These are phyloP conservation scores for Talaromyces pinophilus DNA, from an alignment of 2,329 filamentous ascomycete species.

Conservation along the genomic window DNA sequence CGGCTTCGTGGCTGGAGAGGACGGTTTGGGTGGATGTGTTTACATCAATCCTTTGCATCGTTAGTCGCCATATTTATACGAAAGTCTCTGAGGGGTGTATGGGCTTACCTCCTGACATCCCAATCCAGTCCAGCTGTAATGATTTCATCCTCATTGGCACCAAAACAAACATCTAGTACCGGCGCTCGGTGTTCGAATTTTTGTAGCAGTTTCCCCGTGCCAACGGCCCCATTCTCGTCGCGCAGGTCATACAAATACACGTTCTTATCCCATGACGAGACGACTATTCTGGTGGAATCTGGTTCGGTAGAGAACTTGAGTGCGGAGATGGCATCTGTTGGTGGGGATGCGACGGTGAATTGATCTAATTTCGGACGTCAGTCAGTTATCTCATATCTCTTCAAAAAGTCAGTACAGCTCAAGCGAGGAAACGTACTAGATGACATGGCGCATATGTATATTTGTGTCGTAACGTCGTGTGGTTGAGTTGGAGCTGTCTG, in stretches of 20 bases:
- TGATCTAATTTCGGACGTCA: slow-evolving; percentile 53
- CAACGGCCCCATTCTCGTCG: slow-evolving; percentile 55
- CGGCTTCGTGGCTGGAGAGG: slow-evolving; percentile 74
- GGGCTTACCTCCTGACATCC: slow-evolving; percentile 70
- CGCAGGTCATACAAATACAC: slow-evolving; percentile 84
- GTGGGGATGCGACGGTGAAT: slow-evolving; percentile 79
- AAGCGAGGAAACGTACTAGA: slow-evolving; percentile 39
- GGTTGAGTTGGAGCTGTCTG: neutral
- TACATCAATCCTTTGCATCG: slow-evolving; percentile 63
- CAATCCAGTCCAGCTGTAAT: slow-evolving; percentile 86
- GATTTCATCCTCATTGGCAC: slow-evolving; percentile 75
- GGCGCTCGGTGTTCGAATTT: slow-evolving; percentile 81
- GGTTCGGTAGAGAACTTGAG: slow-evolving; percentile 81
- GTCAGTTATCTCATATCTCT: slow-evolving; percentile 17
- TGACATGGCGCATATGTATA: slow-evolving; percentile 37
- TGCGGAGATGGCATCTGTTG: slow-evolving; percentile 82
- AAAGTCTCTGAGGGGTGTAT: neutral
- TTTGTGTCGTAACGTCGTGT: slow-evolving; percentile 6
- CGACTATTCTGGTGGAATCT: slow-evolving; percentile 73
- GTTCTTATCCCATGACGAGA: slow-evolving; percentile 91
- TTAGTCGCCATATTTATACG: neutral
- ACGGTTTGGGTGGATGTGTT: slow-evolving; percentile 70
- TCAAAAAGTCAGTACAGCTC: neutral
- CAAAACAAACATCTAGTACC: slow-evolving; percentile 89
- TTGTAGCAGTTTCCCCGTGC: slow-evolving; percentile 64